Percentiles rank a stretch among this genome's conserved stretches.
These are phyloP conservation scores for Misopates orontium DNA, from an alignment of 257 asterid species.

Conservation along the genomic window DNA sequence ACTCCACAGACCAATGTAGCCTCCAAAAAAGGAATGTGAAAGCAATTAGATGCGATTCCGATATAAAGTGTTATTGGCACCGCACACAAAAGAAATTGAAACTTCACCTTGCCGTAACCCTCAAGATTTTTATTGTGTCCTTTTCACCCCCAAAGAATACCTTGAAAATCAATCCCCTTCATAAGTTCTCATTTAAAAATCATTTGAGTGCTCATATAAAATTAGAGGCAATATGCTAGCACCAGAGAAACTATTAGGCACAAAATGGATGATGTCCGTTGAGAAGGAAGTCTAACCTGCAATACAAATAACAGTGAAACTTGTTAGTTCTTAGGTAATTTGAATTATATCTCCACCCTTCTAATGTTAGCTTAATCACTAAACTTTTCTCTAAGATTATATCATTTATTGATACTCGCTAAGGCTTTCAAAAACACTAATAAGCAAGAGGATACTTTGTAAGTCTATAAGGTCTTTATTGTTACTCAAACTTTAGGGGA, in stretches of 20 bases:
- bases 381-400: neutral
- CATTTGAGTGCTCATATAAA: no score
- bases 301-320: neutral
- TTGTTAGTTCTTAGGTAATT: no score
- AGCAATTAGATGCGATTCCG: conserved; percentile 17
- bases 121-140: neutral
- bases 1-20: no score
- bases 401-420: no score
- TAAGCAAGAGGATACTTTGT: no score
- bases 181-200: neutral
- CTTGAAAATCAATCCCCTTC: conserved; percentile 4
- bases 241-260: conserved; percentile 30
- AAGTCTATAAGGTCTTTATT: no score
- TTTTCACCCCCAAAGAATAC: conserved; percentile 1
- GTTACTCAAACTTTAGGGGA: no score
- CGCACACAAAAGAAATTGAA: neutral
- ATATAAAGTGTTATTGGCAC: neutral
- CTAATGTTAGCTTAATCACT: no score
- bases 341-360: no score
- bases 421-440: no score
- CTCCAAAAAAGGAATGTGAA: neutral
- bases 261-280: conserved; percentile 31
- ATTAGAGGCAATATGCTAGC: conserved; percentile 29
- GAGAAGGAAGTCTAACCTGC: conserved; percentile 39
- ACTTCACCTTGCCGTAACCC: conserved; percentile 14